Base-by-base conservation (phyloP, 805 yeast species). In the Pichia occidentalis region DNA sequence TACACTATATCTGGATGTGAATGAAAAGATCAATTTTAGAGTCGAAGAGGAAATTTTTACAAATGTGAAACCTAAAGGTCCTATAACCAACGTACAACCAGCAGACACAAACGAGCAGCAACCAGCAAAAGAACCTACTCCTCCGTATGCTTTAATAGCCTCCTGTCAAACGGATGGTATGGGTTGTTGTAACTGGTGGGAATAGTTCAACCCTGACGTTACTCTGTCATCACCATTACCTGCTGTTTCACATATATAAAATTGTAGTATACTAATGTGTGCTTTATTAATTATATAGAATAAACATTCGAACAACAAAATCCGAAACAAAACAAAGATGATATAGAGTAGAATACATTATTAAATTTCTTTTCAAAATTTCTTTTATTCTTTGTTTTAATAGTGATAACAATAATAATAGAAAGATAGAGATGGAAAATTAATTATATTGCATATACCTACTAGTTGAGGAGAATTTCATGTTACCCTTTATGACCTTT, bases 121-220 rank as follows among this genome's bases (percentile, higher is more conserved):
- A 44, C 62, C 59, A 9, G 50, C 59, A 9, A 50, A 55, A 17
- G 61, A 61, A 20, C 70, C 70, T 38, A 65, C 72, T 10, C 92
- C 96, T 9, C 86, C 96, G 12, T 88, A 86, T 62, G 85, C 86
- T 8, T 62, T 90, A 20, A 60, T 85, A 21, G 97, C 90, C 13
- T 83, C 95, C 46, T 87, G 97, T 58, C 96, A 87, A 57, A 77
- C 86, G 3, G 96, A 87, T 53, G 98, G 98, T 30, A 85, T 87
- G 94, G 98, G 98, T 4, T 77, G 94, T 50, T 79, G 85, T 28
- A 75, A 88, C 39, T 92, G 98, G 98, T 90, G 98, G 98, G 94
- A 84, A 53, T 79, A 54, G 56, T 10, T 17, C n/a, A n/a, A n/a
- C n/a, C n/a, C n/a, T n/a, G n/a, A n/a, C n/a, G n/a, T n/a, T n/a